These are phyloP conservation scores for Metschnikowia gelsemii DNA, from an alignment of 805 yeast species.

Conservation along the genomic window DNA sequence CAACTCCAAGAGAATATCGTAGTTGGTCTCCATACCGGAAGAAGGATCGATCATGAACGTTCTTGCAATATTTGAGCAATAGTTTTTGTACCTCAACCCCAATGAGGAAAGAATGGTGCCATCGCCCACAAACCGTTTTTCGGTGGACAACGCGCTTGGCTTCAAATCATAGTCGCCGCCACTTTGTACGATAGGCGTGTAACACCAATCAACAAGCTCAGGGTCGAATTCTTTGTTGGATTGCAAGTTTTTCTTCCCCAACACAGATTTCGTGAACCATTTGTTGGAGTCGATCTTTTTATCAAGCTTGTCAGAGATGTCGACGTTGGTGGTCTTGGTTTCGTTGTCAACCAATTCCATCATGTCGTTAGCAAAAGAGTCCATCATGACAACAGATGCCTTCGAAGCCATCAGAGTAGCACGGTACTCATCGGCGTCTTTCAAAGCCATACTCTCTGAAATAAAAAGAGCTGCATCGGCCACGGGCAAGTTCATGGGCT, in stretches of 20 bases:
- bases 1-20: conserved; percentile 68
- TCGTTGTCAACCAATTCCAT: conserved; percentile 86
- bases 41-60: conserved; percentile 90
- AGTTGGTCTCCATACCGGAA: conserved; percentile 70
- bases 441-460: conserved; percentile 59
- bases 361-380: conserved; percentile 83
- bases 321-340: conserved; percentile 65
- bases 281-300: conserved; percentile 73
- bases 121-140: conserved; percentile 57
- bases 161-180: conserved; percentile 82
- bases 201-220: conserved; percentile 85
- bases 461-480: conserved; percentile 54
- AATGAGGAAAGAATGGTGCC: conserved; percentile 82
- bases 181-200: conserved; percentile 86
- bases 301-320: conserved; percentile 74
- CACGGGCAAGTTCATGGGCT: conserved; percentile 34
- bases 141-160: conserved; percentile 77
- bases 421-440: conserved; percentile 76
- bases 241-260: conserved; percentile 56
- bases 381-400: conserved; percentile 77
- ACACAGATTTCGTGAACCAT: conserved; percentile 54
- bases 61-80: conserved; percentile 84
- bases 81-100: conserved; percentile 83
- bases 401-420: conserved; percentile 69
- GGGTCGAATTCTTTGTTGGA: conserved; percentile 61